Evolutionary conservation across 768 basidiomycete species (phyloP).

Genomic region (Tephrocybe sp.): DNA sequence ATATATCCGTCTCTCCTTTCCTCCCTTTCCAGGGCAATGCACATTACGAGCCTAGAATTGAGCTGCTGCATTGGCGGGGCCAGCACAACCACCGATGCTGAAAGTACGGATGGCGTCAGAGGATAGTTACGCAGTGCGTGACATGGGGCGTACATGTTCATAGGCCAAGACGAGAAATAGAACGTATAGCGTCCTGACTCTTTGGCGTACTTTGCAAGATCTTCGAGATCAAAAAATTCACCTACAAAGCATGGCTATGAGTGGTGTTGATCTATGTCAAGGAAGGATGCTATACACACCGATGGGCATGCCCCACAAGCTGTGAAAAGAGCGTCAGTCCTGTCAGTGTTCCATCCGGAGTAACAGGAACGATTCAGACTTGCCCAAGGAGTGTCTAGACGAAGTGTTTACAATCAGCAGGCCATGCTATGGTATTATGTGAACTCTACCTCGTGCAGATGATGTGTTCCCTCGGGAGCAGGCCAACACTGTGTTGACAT

Average conservation of each 20-base stretch:
- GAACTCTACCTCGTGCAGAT: conserved; percentile 56
- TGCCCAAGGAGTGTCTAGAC: no score
- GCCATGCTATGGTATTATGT: neutral
- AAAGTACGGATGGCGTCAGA: neutral
- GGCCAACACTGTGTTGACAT: conserved; percentile 48
- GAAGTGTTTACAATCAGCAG: no score
- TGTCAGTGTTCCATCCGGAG: no score
- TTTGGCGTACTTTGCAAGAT: conserved; percentile 52
- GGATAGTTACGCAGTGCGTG: neutral
- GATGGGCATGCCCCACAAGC: conserved; percentile 73
- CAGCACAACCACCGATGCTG: conserved; percentile 15
- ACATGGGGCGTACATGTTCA: conserved; percentile 52
- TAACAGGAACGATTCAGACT: no score
- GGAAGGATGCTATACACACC: conserved; percentile 39
- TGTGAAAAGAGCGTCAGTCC: conserved; percentile 25
- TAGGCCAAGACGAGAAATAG: conserved; percentile 72
- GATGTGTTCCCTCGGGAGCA: conserved; percentile 33
- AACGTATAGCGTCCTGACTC: conserved; percentile 62
- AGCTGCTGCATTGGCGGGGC: conserved; percentile 12
- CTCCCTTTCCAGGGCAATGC: no score
- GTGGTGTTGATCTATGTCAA: neutral
- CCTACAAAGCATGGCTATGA: conserved; percentile 32
- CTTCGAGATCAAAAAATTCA: conserved; percentile 72
- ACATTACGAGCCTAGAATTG: neutral
- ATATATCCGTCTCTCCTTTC: no score